Percentiles rank a stretch among this genome's conserved stretches.
phyloP scores from a whole-genome alignment of 2,329 filamentous ascomycete genomes.

The Reticulascus tulasneorum region DNA sequence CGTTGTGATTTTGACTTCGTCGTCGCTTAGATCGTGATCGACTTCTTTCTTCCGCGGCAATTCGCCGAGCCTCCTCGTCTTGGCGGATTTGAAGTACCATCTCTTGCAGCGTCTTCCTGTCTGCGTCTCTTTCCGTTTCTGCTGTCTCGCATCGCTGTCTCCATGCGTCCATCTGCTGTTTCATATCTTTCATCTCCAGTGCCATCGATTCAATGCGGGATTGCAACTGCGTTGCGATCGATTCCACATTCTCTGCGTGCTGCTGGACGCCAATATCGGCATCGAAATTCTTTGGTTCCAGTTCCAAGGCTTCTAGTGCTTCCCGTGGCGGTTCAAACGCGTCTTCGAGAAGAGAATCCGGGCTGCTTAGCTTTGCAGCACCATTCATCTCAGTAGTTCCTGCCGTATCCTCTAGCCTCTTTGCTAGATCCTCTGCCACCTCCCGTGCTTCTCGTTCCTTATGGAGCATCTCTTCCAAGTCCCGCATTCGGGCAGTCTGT shows the following conservation, averaged over 20 bases:
- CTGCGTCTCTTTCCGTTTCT: constrained; percentile 70
- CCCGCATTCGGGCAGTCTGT: constrained; percentile 75
- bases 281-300: constrained; percentile 16
- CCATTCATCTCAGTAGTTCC: constrained; percentile 32
- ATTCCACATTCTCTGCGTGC: constrained; percentile 31
- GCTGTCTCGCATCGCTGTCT: constrained; percentile 74
- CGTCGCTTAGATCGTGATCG: constrained; percentile 30
- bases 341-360: constrained; percentile 38
- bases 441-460: constrained; percentile 80
- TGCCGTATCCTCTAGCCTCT: constrained; percentile 59
- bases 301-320: constrained; percentile 18
- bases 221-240: constrained; percentile 50
- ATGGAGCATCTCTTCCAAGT: constrained; percentile 73
- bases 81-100: constrained; percentile 81
- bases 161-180: constrained; percentile 74
- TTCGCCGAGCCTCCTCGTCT: constrained; percentile 55
- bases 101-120: constrained; percentile 73
- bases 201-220: constrained; percentile 72
- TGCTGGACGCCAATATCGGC: constrained; percentile 15
- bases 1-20: constrained; percentile 11
- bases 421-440: constrained; percentile 77
- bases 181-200: constrained; percentile 75
- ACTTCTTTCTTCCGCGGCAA: constrained; percentile 36
- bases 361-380: constrained; percentile 28
- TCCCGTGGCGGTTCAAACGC: constrained; percentile 42